A percentile compares a stretch with the other conserved stretches of the same genome.
These are phyloP conservation scores for Vitis hybrid DNA, from an alignment of 177 flowering plant genomes.

Conservation along the genomic window DNA sequence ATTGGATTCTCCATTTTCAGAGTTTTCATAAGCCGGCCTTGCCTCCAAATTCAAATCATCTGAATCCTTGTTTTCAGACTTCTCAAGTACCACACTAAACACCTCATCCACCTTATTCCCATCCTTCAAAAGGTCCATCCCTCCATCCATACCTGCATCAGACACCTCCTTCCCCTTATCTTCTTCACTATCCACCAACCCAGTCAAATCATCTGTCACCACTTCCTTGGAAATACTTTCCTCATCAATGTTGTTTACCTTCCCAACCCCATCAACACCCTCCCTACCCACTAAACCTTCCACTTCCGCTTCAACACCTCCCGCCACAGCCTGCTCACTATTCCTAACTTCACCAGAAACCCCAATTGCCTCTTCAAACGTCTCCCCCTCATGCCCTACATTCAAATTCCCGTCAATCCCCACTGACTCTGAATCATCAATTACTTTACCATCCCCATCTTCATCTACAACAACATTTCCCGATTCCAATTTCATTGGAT, in stretches of 20 bases:
- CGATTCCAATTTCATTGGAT: constrained; percentile 7
- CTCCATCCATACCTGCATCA: constrained; percentile 14
- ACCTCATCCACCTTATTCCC: constrained; percentile 8
- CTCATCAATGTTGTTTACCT: constrained; percentile 20
- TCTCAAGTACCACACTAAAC: constrained; percentile 13
- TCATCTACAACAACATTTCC: constrained; percentile 15
- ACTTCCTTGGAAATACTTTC: constrained; percentile 17
- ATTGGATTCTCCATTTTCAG: constrained; percentile 19
- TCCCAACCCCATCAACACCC: constrained; percentile 10
- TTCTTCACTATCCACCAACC: constrained; percentile 8
- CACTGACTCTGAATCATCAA: constrained; percentile 4
- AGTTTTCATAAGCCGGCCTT: constrained; percentile 1
- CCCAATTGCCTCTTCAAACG: constrained; percentile 43
- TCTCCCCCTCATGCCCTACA: constrained; percentile 27
- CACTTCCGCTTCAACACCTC: constrained; percentile 12
- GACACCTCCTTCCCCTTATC: constrained; percentile 15
- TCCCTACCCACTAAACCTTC: constrained; percentile 12
- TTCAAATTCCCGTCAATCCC: constrained; percentile 21
- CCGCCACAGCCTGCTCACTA: neutral
- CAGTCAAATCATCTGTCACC: constrained; percentile 10
- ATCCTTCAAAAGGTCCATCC: constrained; percentile 4
- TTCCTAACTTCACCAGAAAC: constrained; percentile 15
- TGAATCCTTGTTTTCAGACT: constrained; percentile 26
- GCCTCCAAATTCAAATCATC: constrained; percentile 5
- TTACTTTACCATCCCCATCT: constrained; percentile 12